Percentiles rank a stretch among this genome's conserved stretches.
These are phyloP conservation scores for Phytophthora podocarpi DNA, from an alignment of 352 stramenopile species.

Conservation along the genomic window DNA sequence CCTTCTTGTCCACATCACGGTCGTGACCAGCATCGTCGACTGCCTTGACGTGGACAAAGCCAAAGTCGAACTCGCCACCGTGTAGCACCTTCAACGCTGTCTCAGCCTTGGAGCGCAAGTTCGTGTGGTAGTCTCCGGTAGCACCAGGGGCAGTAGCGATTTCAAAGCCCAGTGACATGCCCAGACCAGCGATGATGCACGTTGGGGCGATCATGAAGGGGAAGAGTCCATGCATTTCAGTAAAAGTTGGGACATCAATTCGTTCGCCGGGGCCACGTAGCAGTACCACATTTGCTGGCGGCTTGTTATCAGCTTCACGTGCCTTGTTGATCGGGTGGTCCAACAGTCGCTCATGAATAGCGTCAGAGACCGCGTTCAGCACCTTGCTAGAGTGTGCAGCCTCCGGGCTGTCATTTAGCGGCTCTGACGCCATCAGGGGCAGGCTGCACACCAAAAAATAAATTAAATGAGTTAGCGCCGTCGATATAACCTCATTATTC, in stretches of 20 bases:
- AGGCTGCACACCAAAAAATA: constrained; percentile 45
- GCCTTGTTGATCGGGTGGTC: constrained; percentile 80
- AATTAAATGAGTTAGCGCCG: background rate
- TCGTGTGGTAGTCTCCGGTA: constrained; percentile 88
- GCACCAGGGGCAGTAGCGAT: constrained; percentile 69
- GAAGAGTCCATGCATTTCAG: constrained; percentile 79
- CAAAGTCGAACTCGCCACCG: constrained; percentile 65
- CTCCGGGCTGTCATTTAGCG: constrained; percentile 65
- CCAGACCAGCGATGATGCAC: constrained; percentile 88
- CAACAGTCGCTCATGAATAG: constrained; percentile 68
- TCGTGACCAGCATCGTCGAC: constrained; percentile 89
- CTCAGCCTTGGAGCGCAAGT: constrained; percentile 80
- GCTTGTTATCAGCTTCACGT: constrained; percentile 52
- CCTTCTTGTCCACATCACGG: constrained; percentile 83
- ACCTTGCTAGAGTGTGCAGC: constrained; percentile 81
- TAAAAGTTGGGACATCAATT: constrained; percentile 85
- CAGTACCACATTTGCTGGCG: constrained; percentile 86
- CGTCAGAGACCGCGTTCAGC: constrained; percentile 77
- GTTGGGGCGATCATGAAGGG: constrained; percentile 90
- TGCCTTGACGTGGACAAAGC: constrained; percentile 87
- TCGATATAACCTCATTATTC: background rate
- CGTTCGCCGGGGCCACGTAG: constrained; percentile 83
- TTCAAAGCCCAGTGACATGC: constrained; percentile 87
- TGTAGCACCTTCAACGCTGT: constrained; percentile 60
- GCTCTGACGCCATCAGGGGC: constrained; percentile 60